Evolutionary conservation across 2,329 filamentous ascomycete genomes (phyloP).

Genomic region (Penicillium sp.): DNA sequence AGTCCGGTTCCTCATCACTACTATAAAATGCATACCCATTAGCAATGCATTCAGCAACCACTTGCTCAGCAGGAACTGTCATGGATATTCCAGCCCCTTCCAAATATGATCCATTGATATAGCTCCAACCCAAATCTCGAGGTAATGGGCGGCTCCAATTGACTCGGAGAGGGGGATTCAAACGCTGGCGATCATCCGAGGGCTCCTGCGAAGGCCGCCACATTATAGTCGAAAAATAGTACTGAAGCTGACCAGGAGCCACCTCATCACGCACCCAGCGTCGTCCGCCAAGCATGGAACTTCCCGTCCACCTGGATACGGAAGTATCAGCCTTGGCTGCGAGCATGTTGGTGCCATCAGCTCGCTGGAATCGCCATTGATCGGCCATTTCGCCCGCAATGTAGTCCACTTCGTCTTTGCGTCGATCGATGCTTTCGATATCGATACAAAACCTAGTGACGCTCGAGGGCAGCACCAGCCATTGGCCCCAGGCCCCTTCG

Average conservation of each 20-base stretch:
- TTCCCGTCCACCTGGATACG: conserved; percentile 47
- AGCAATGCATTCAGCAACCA: neutral
- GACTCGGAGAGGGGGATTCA: neutral
- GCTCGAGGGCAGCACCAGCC: conserved; percentile 31
- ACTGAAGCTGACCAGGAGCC: conserved; percentile 42
- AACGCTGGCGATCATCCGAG: neutral
- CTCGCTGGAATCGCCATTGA: conserved; percentile 39
- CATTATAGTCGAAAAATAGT: conserved; percentile 45
- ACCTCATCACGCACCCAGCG: conserved; percentile 49
- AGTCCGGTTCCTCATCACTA: neutral
- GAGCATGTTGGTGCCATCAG: conserved; percentile 35
- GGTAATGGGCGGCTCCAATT: conserved; percentile 2
- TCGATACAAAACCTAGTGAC: conserved; percentile 47
- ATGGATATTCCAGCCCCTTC: neutral
- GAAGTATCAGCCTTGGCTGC: conserved; percentile 31
- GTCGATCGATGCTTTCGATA: conserved; percentile 51
- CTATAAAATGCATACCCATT: neutral
- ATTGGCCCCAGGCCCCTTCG: conserved; percentile 40
- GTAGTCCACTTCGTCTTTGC: conserved; percentile 47
- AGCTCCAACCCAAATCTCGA: neutral
- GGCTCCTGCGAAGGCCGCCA: conserved; percentile 28
- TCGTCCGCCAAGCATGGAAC: conserved; percentile 41
- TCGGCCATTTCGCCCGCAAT: conserved; percentile 44
- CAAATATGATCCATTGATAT: neutral
- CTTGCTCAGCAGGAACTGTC: conserved; percentile 1